Evolutionary conservation across 108 stramenopile genomes (phyloP), one percentile per base, ranked within the genome.

Genomic region (Skeletonema marinoi): DNA sequence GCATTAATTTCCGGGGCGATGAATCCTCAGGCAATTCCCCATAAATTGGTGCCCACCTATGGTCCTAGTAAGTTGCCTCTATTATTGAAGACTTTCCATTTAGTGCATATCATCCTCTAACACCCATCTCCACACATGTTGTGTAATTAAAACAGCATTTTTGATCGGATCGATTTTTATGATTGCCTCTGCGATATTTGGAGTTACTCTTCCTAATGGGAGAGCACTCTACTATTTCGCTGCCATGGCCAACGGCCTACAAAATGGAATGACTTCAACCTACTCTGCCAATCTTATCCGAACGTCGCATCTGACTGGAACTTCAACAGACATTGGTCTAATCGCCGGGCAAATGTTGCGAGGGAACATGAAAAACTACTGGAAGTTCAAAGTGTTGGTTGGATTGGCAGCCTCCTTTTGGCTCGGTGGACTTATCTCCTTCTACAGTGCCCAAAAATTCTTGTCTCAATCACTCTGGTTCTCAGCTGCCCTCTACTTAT

Each of bases 201-300:
- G 78, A 1, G 19, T 8, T 6, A 6, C 50, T 6, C 12, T 68
- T 4, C 60, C 44, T 13, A 33, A 62, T 25, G 38, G 35, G 29
- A 25, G 60, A 11, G 19, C 73, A n/a, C 70, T 64, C n/a, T 83
- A 75, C 39, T 86, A 36, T 35, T 80, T 83, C 9, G 81, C 82
- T 32, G 69, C 79, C n/a, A 65, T 65, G 62, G 73, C 87, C 32
- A 64, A 60, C 29, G 84, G 87, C 35, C 74, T 85, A 48, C 79
- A 80, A 66, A 87, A 87, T 76, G 75, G 87, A 32, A 70, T 87
- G 38, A 78, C 87, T 14, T 87, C 87, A 9, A 71, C 65, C 31
- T 81, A 80, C 46, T 75, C 76, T 16, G 75, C 78, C 36, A 87
- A 87, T 48, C 68, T 85, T 14, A 81, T 87, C 42, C 72, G 87